Evolutionary conservation across 164 flowering plant species (phyloP).

Genomic region (Nymphaea colorata): DNA sequence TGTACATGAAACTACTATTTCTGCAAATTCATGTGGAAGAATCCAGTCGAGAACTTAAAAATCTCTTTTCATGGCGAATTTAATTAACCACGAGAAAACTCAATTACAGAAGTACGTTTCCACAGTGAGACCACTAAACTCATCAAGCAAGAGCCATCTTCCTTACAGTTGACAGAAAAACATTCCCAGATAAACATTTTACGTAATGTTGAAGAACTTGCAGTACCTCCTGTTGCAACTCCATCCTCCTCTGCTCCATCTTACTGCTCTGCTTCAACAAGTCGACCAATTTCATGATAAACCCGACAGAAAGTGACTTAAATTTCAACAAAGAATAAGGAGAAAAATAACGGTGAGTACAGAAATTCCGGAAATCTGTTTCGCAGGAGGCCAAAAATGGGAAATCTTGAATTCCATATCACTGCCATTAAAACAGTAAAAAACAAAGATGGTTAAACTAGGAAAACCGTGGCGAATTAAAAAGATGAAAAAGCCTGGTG

Average conservation of each 20-base stretch:
- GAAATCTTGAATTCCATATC: background rate
- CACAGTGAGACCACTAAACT: background rate
- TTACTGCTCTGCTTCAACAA: constrained; percentile 40
- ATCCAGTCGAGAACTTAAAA: too few species aligned
- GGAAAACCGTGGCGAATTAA: background rate
- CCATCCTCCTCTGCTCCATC: constrained; percentile 23
- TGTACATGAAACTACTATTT: too few species aligned
- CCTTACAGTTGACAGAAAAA: background rate
- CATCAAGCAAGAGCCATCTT: background rate
- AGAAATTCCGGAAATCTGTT: background rate
- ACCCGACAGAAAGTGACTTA: background rate
- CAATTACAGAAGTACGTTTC: too few species aligned
- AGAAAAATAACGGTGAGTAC: background rate
- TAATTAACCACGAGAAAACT: too few species aligned
- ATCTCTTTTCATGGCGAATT: too few species aligned
- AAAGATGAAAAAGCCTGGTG: background rate
- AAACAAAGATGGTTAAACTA: background rate
- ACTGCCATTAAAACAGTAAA: background rate
- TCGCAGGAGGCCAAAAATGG: background rate
- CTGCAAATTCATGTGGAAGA: too few species aligned
- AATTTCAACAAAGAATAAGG: background rate
- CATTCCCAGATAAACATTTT: background rate
- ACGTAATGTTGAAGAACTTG: background rate
- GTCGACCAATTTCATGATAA: constrained; percentile 66
- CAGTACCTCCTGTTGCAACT: constrained; percentile 57